Base-by-base conservation (phyloP, 306 rosid species). In the Cucurbita argyrosperma region DNA sequence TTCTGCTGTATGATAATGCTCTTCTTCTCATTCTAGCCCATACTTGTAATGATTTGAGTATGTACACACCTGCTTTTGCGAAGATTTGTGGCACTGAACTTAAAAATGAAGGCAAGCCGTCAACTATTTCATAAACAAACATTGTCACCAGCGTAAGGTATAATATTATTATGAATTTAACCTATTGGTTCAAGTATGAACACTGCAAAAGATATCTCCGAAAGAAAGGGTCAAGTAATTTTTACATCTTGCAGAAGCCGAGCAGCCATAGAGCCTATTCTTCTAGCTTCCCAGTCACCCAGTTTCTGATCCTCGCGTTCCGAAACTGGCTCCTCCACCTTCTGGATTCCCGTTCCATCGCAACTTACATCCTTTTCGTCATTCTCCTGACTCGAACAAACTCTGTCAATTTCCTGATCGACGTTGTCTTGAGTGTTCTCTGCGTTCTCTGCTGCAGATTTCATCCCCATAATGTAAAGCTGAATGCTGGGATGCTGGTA, bases 401-500 rank as follows among this genome's bases (percentile, higher is more conserved):
- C 79, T 38, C 12, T 80, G 57, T 86, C 84, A 18, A 16, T 75
- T 77, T 82, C 78, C 55, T 77, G 86, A 51, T 80, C 75, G 43
- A 55, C 19, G 12, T 40, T 64, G 60, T 72, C 68, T 46, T 40
- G 72, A 30, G 76, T 7, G 54, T 63, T 89, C 42, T 75, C 85
- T 30, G 73, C 16, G 77, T 58, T 40, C 38, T 74, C 88, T 10
- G 77, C 73, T 14, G 79, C 62, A 26, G 79, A 66, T 74, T 89
- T 94, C 21, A 53, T 15, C 71, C 84, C 91, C 96, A 90, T 80
- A 7, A 88, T 72, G 83, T 75, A 89, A 74, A 94, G 89, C 77
- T 90, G 90, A 76, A 94, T 94, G 76, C 92, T 89, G 55, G 97
- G 90, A 87, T 94, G 97, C 76, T 90, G 97, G 84, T 83, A 94